These are phyloP conservation scores for Huntiella savannae DNA, from an alignment of 2,329 filamentous ascomycete genomes.

Conservation along the genomic window DNA sequence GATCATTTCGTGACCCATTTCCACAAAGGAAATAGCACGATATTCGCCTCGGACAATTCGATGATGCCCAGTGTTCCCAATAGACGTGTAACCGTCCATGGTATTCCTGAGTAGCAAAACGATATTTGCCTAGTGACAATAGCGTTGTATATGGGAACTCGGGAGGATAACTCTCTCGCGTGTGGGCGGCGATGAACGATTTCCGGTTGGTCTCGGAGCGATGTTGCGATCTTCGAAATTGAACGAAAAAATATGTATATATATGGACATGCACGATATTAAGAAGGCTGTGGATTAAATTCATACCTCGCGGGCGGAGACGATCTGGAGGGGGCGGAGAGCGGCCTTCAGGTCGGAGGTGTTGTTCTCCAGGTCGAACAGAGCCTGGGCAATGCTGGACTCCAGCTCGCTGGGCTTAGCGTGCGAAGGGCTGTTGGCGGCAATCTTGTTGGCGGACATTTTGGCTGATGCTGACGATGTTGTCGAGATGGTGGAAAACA, in stretches of 20 bases:
- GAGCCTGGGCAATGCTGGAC: slow-evolving; percentile 87
- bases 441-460: slow-evolving; percentile 92
- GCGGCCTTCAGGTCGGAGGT: slow-evolving; percentile 92
- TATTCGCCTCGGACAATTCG: too few relatives aligned
- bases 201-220: slow-evolving; percentile 11
- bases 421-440: slow-evolving; percentile 88
- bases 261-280: background rate
- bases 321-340: slow-evolving; percentile 94
- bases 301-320: slow-evolving; percentile 98
- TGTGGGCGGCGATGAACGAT: slow-evolving; percentile 9
- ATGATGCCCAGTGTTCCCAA: too few relatives aligned
- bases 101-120: slow-evolving; percentile 1
- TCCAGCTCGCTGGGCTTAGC: slow-evolving; percentile 94
- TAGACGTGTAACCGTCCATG: background rate
- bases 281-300: slow-evolving; percentile 12
- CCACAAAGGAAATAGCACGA: too few relatives aligned
- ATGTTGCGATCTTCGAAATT: slow-evolving; percentile 4
- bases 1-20: too few relatives aligned
- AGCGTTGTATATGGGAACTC: background rate
- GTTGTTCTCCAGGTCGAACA: slow-evolving; percentile 98
- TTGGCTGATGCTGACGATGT: slow-evolving; percentile 27
- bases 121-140: too few relatives aligned
- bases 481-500: slow-evolving; percentile 1
- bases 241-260: background rate
- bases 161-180: slow-evolving; percentile 8